These are phyloP conservation scores for Xylaria longipes DNA, from an alignment of 495 filamentous ascomycete genomes.

Conservation along the genomic window DNA sequence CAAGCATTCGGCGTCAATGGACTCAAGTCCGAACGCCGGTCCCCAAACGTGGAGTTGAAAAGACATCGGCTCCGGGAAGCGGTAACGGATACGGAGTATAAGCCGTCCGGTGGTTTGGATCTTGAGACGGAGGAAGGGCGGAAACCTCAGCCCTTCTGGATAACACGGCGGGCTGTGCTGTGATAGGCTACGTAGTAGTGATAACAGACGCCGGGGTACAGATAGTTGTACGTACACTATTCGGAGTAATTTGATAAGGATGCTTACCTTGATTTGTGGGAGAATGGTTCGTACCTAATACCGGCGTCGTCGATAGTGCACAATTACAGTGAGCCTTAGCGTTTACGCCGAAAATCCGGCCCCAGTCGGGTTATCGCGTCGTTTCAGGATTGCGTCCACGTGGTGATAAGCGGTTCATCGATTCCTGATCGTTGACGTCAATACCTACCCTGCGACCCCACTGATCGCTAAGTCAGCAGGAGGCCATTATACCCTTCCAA, in stretches of 20 bases:
- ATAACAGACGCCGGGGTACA: constrained; percentile 5
- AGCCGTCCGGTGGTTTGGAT: background rate
- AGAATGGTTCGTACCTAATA: background rate
- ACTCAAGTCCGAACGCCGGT: constrained; percentile 83
- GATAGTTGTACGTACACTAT: background rate
- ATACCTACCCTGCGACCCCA: background rate
- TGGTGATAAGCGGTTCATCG: constrained; percentile 37
- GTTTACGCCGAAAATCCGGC: constrained; percentile 31
- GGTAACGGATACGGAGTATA: constrained; percentile 12
- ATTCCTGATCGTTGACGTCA: constrained; percentile 28
- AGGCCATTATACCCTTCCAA: background rate
- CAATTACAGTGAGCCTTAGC: background rate
- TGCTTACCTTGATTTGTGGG: background rate
- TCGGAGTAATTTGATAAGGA: background rate
- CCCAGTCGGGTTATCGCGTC: constrained; percentile 32
- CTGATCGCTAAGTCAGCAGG: background rate
- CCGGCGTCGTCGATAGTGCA: background rate
- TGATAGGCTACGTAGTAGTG: constrained; percentile 2
- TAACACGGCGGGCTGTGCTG: constrained; percentile 10
- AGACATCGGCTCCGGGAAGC: constrained; percentile 49
- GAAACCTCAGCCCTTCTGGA: background rate
- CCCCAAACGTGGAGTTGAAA: constrained; percentile 92
- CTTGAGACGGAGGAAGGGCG: background rate
- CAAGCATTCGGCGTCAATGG: constrained; percentile 88
- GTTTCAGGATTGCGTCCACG: constrained; percentile 37